Conservation (phyloP, 176 grass and related monocot species). For the Echinochloa phyllopogon region DNA sequence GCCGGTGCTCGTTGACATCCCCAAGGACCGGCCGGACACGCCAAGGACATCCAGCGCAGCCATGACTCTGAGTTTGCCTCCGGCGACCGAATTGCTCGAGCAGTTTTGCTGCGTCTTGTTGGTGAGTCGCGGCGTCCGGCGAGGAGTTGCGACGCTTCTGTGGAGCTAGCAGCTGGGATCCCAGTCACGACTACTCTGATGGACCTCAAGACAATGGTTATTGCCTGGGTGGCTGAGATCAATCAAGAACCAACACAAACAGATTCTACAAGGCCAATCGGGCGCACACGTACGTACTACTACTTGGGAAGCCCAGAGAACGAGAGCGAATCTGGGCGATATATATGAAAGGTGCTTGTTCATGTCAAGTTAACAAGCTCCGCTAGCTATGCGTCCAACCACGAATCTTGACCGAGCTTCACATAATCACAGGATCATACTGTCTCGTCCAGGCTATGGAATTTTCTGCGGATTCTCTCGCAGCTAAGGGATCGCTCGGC, state of each 20-base stretch:
- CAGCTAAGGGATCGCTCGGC: background rate
- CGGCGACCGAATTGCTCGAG: conserved; percentile 60
- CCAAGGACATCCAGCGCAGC: too few species aligned
- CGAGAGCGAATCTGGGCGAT: conserved; percentile 11
- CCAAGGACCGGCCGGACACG: conserved; percentile 73
- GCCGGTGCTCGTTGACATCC: conserved; percentile 90
- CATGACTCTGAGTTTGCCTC: conserved; percentile 77
- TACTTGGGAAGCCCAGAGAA: conserved; percentile 80
- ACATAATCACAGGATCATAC: background rate
- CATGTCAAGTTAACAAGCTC: background rate
- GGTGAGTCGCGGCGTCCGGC: conserved; percentile 71
- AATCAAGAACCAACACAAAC: conserved; percentile 93
- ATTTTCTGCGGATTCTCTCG: background rate
- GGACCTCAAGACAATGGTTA: conserved; percentile 94
- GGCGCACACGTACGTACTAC: conserved; percentile 73
- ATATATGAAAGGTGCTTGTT: too few species aligned
- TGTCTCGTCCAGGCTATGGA: background rate
- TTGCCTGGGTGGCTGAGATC: too few species aligned
- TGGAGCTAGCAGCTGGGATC: conserved; percentile 75
- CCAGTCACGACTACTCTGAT: conserved; percentile 95
- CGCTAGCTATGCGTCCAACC: background rate
- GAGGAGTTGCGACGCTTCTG: conserved; percentile 79
- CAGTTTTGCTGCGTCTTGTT: conserved; percentile 83
- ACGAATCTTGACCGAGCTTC: background rate
- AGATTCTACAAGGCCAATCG: conserved; percentile 94